Percentiles rank a stretch among this genome's conserved stretches.
phyloP scores from a whole-genome alignment of 1,139 yeast species.

The Saccharomyces hybrid region DNA sequence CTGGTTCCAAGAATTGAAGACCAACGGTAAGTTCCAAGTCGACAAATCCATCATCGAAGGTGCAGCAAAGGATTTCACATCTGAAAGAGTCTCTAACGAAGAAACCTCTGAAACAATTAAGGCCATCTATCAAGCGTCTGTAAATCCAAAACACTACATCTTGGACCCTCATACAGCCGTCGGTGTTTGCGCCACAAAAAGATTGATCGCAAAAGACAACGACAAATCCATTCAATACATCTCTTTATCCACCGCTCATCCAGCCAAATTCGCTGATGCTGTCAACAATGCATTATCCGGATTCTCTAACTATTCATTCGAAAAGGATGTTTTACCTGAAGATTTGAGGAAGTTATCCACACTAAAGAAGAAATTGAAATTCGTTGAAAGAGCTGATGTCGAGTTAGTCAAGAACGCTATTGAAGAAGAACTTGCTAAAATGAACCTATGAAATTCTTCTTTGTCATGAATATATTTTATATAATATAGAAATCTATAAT shows the following conservation, averaged over 20 bases:
- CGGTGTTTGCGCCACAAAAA: slow-evolving; percentile 73
- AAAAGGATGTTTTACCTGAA: slow-evolving; percentile 78
- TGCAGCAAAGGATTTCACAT: slow-evolving; percentile 63
- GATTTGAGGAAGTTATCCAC: slow-evolving; percentile 68
- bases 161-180: slow-evolving; percentile 96
- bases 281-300: slow-evolving; percentile 71
- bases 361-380: slow-evolving; percentile 68
- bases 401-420: slow-evolving; percentile 69
- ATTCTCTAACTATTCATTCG: slow-evolving; percentile 72
- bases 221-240: slow-evolving; percentile 47
- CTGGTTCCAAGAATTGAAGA: slow-evolving; percentile 77
- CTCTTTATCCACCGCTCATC: slow-evolving; percentile 94
- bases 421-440: slow-evolving; percentile 56
- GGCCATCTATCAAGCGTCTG: slow-evolving; percentile 45
- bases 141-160: slow-evolving; percentile 62
- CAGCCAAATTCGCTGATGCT: slow-evolving; percentile 96
- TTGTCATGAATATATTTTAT: slow-evolving; percentile 3
- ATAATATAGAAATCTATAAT: slow-evolving; percentile 2
- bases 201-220: slow-evolving; percentile 46
- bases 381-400: slow-evolving; percentile 67
- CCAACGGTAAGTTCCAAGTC: slow-evolving; percentile 68
- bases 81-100: slow-evolving; percentile 72
- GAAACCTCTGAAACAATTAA: slow-evolving; percentile 75
- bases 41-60: slow-evolving; percentile 55
- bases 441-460: slow-evolving; percentile 28